Evolutionary conservation across 345 rosid species (phyloP).

Genomic region (Camelina sativa): DNA sequence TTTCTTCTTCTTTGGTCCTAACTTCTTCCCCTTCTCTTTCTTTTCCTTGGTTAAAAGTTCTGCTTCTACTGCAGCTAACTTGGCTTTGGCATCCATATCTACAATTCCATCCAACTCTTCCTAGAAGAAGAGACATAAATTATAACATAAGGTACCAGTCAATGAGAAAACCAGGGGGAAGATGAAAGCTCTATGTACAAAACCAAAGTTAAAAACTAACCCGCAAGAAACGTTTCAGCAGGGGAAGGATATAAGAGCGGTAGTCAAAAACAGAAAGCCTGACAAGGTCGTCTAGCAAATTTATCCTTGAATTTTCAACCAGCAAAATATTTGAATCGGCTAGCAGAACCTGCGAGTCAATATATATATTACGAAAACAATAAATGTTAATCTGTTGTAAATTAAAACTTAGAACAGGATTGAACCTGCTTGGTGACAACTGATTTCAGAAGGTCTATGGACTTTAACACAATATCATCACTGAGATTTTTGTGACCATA

Average conservation of each 20-base stretch:
- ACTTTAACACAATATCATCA: conserved; percentile 22
- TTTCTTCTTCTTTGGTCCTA: conserved; percentile 25
- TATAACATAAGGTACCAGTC: background rate
- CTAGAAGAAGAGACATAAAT: conserved; percentile 4
- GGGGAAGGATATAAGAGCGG: conserved; percentile 30
- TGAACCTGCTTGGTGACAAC: conserved; percentile 21
- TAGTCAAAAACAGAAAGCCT: conserved; percentile 35
- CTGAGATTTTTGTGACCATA: conserved; percentile 14
- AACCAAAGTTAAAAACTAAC: conserved; percentile 11
- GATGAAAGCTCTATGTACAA: conserved; percentile 13
- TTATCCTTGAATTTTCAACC: conserved; percentile 22
- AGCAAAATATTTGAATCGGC: conserved; percentile 21
- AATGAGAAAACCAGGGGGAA: background rate
- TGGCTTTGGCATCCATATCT: conserved; percentile 20
- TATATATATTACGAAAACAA: background rate
- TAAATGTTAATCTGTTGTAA: background rate
- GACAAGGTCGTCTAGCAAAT: conserved; percentile 11
- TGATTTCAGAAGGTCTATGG: background rate
- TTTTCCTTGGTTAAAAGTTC: background rate
- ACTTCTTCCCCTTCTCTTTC: background rate
- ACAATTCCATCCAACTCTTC: conserved; percentile 1
- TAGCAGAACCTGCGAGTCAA: conserved; percentile 16
- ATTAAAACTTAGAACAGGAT: conserved; percentile 6
- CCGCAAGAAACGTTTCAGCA: conserved; percentile 29
- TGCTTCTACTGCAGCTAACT: conserved; percentile 21